These are phyloP conservation scores for Tetratostichococcus sp. DNA, from an alignment of 139 green algal species.

Conservation along the genomic window DNA sequence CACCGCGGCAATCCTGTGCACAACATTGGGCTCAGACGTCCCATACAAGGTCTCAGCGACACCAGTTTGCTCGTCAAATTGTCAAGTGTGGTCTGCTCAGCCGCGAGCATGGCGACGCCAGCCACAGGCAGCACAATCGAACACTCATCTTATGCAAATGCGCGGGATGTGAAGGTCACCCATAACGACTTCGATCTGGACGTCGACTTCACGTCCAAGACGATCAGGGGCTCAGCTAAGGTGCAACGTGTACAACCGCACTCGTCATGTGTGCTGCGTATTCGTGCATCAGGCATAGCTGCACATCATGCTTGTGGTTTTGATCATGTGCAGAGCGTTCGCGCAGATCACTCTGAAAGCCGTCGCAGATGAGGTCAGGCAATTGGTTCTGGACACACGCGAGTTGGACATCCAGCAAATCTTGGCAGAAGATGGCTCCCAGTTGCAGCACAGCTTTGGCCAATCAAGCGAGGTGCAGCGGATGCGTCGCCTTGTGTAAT, in stretches of 20 bases:
- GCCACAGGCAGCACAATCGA: neutral
- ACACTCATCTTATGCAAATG: slow-evolving; percentile 22
- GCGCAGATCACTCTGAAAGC: slow-evolving; percentile 17
- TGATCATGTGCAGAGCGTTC: neutral
- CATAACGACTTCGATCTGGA: slow-evolving; percentile 28
- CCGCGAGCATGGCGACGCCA: no score
- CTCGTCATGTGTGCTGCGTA: no score
- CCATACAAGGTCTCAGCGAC: no score
- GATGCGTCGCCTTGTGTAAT: no score
- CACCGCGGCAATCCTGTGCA: no score
- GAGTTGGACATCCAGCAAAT: slow-evolving; percentile 40
- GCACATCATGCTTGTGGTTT: no score
- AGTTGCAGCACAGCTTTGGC: slow-evolving; percentile 17
- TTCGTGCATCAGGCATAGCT: no score
- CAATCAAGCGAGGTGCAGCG: neutral
- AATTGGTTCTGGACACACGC: slow-evolving; percentile 60
- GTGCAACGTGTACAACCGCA: slow-evolving; percentile 8
- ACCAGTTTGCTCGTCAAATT: no score
- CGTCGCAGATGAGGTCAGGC: neutral
- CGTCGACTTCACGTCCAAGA: slow-evolving; percentile 36
- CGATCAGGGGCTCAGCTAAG: slow-evolving; percentile 21
- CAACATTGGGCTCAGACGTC: no score
- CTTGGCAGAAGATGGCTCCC: slow-evolving; percentile 14
- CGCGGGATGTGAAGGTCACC: neutral
- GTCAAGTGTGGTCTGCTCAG: no score